Evolutionary conservation across 352 stramenopile genomes (phyloP), one percentile per base, ranked within the genome.

Genomic region (Elongisporangium anandrum): DNA sequence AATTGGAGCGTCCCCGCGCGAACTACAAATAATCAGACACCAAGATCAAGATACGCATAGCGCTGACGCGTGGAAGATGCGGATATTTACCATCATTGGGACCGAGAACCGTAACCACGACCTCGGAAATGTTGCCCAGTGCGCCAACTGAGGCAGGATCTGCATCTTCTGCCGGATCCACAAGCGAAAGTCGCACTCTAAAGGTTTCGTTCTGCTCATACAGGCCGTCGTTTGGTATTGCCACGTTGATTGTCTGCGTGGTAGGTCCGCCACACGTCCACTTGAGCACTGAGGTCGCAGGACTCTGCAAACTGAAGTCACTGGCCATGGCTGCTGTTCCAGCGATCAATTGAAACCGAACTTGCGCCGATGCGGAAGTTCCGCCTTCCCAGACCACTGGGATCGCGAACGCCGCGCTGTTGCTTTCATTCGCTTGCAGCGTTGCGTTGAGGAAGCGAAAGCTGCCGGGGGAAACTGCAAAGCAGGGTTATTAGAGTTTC

Each of bases 141-240:
- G 39, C 56, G 3, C 76, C 76, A 23, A 69, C 63, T 1, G 68
- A 63, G 5, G 74, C 61, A 8, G 52, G 48, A 45, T 71, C 63
- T 8, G 29, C 29, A 16, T 70, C 56, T 0, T 57, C 63, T 3
- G 54, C 55, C 24, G 73, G 50, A 13, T 83, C 66, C 2, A 77
- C 39, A 16, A 59, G 7, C 2, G 75, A 34, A 3, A 92, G 72
- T 8, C 57, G 59, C 19, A 92, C 52, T 3, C 62, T 51, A 20
- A 92, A 90, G 4, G 50, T 79, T 60, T 92, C 79, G 9, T 58
- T 22, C 24, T 58, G 57, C 39, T 92, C 81, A 26, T 87, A 88
- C 12, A 85, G 13, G 12, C 62, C 65, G 53, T 92, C 81, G 19
- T 77, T 63, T 8, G 62, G 50, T 29, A 92, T 62, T 23, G 59